Base-by-base conservation (phyloP, 352 stramenopile species). In the Phytophthora hybrid region DNA sequence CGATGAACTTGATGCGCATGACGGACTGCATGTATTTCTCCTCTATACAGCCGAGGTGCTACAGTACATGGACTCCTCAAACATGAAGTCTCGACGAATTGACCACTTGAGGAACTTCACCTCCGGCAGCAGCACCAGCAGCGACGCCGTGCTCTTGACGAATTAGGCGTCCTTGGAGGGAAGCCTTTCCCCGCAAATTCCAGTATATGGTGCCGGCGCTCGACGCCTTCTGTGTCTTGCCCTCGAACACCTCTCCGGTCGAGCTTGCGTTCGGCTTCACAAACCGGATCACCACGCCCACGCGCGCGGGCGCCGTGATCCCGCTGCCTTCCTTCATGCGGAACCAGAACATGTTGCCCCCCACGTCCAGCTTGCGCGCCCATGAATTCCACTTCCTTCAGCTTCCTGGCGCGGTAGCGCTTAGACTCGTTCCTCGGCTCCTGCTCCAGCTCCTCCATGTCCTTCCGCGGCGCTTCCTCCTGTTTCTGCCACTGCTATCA, bases 1-100 rank as follows among this genome's bases (percentile, higher is more conserved):
- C 81, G 1, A 89, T 63, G 55, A 97, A 98, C 26, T 95, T 83
- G 39, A 97, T 85, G 16, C 88, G 84, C 61, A 96, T 87, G 5
- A 82, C 80, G 0, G 81, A 87, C 21, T 76, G 83, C 34, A 89
- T 82, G 29, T 90, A 78, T 39, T 79, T 80, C 23, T 85, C 74
- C 5, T 88, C 67, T 46, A 95, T 83, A 31, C 75, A 88, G 0
- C 75, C 69, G 4, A 96, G 53, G 23, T 84, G 80, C 18, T n/a
- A n/a, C n/a, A n/a, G n/a, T 93, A 79, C 59, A 94, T 81, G 7
- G 87, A 92, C 56, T 93, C 81, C 44, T 91, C 80, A 21, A 93
- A 69, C 52, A 94, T 66, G 31, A 78, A 87, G 23, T 87, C 72
- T 69, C 84, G 67, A 23, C 84, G 76, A 58, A 90, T 66, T 0